phyloP scores from a whole-genome alignment of 148 eudicot species.

The Amaranthus hypochondriacus region DNA sequence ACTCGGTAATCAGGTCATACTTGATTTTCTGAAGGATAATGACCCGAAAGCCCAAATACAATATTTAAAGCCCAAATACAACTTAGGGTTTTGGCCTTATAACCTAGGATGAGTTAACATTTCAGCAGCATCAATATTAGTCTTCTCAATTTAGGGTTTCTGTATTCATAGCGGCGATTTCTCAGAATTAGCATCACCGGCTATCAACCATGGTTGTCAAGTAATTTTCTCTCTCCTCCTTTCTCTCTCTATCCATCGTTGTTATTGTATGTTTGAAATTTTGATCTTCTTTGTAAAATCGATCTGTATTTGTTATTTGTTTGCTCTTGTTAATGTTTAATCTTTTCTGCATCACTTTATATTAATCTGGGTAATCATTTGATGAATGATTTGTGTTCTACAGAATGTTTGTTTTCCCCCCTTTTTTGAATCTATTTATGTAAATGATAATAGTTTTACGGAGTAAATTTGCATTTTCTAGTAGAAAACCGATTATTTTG shows the following conservation, averaged over 20 bases:
- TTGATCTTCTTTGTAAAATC: neutral
- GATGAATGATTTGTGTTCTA: too few species aligned
- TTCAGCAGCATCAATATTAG: neutral
- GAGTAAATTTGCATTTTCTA: too few species aligned
- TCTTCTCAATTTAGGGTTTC: slow-evolving; percentile 22
- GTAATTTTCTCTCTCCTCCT: slow-evolving; percentile 10
- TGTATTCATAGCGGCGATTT: slow-evolving; percentile 8
- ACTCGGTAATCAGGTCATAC: neutral
- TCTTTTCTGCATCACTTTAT: too few species aligned
- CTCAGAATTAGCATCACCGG: slow-evolving; percentile 3
- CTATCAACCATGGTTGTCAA: slow-evolving; percentile 38
- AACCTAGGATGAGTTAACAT: neutral
- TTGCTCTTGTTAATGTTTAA: neutral
- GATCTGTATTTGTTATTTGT: neutral
- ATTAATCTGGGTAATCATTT: too few species aligned
- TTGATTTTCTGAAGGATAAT: neutral
- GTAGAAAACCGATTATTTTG: too few species aligned
- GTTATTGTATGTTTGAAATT: neutral
- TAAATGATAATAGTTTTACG: too few species aligned
- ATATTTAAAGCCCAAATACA: slow-evolving; percentile 4
- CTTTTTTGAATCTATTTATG: too few species aligned
- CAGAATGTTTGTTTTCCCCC: too few species aligned
- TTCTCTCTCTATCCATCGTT: neutral
- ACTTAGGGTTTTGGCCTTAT: slow-evolving; percentile 25
- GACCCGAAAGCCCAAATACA: neutral